Conservation (phyloP, 1,284 basidiomycete genomes). For the Puccinia sorghi region DNA sequence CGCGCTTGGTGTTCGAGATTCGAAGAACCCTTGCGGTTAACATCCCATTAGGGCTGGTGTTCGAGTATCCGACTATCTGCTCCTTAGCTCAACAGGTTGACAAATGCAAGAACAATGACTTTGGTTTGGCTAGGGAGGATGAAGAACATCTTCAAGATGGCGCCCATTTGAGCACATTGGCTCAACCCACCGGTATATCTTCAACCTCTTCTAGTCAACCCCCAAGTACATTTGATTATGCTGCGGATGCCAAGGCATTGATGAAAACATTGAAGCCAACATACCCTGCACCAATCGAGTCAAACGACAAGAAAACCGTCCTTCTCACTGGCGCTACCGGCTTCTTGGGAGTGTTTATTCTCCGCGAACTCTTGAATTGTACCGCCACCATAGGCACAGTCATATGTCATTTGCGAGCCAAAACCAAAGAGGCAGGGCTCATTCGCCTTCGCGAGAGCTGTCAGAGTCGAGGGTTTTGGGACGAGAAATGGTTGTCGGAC, state of each 20-base stretch:
- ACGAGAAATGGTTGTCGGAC: slow-evolving; percentile 75
- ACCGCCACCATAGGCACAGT: slow-evolving; percentile 74
- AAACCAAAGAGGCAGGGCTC: slow-evolving; percentile 68
- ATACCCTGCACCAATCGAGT: slow-evolving; percentile 65
- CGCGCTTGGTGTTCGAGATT: slow-evolving; percentile 93
- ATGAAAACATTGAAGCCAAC: slow-evolving; percentile 65
- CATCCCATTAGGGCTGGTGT: slow-evolving; percentile 88
- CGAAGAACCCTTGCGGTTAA: slow-evolving; percentile 89
- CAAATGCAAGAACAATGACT: slow-evolving; percentile 72
- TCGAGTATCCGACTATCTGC: slow-evolving; percentile 82
- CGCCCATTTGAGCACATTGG: slow-evolving; percentile 53
- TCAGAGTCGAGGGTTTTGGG: slow-evolving; percentile 86
- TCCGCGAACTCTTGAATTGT: slow-evolving; percentile 74
- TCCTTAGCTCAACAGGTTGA: slow-evolving; percentile 82
- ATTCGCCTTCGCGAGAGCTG: slow-evolving; percentile 73
- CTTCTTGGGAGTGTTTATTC: slow-evolving; percentile 91
- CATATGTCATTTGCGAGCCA: slow-evolving; percentile 83
- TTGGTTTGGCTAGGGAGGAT: slow-evolving; percentile 67
- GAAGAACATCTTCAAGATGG: slow-evolving; percentile 56
- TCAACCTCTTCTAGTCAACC: slow-evolving; percentile 54
- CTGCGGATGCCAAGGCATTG: slow-evolving; percentile 73
- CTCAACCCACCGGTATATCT: not conserved
- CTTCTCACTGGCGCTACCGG: slow-evolving; percentile 97
- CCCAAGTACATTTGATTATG: slow-evolving; percentile 65
- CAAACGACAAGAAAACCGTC: slow-evolving; percentile 69